Evolutionary conservation across 176 grass and related monocot genomes (phyloP), one percentile per base, ranked within the genome.

Genomic region (Eremochloa ophiuroides): DNA sequence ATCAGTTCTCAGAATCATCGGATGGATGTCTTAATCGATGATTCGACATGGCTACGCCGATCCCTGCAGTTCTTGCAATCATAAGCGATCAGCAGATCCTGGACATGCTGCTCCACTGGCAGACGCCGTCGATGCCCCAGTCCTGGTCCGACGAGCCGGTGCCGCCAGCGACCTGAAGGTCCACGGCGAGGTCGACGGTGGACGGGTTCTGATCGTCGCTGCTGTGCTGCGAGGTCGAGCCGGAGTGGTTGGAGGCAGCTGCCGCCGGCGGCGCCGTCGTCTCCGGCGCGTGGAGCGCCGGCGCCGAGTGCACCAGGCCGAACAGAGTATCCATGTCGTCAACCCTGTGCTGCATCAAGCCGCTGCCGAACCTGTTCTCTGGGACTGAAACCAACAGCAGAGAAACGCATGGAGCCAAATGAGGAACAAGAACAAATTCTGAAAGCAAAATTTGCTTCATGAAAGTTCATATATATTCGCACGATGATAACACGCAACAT

Each of bases 41-140:
- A 58, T 77, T 7, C 26, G 38, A 47, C 20, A 29, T 43, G 51
- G 61, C 39, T 11, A 58, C 43, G 17, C 31, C 41, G 41, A 27
- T 7, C 12, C 30, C 31, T 47, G 17, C 17, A 25, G 8, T 68
- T 74, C 17, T 42, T 34, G 38, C 51, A 22, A n/a, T n/a, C n/a
- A n/a, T n/a, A n/a, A 2, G 55, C 26, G 20, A 62, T 93, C 79
- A 86, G 66, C 74, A 86, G 47, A 87, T 94, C 62, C 86, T 41
- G 2, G 73, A 73, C 62, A 87, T 75, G 73, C 53, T 82, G 68
- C 39, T 87, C 86, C 86, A 94, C 33, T 76, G 76, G 77, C 80
- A 89, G 3, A 58, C 43, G 12, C 48, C 56, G 22, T 55, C 55
- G 23, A 85, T 43, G 81, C 71, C 69, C 89, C 86, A 79, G 26